Evolutionary conservation across 1,284 basidiomycete genomes (phyloP), one percentile per base, ranked within the genome.

Genomic region (Puccinia hordei): DNA sequence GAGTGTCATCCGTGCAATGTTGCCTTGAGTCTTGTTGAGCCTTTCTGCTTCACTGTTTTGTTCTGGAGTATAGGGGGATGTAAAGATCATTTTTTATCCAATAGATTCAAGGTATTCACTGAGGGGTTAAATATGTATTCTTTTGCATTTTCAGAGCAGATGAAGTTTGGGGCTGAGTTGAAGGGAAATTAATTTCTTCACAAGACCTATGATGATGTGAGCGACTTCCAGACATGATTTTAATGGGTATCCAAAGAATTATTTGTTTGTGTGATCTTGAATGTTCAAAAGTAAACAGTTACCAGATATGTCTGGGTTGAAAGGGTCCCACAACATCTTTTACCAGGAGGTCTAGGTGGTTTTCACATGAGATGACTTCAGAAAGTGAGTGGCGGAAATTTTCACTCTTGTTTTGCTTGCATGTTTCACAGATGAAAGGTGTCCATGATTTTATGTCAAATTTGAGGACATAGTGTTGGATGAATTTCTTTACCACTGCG

Each of bases 31-130:
- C 30, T 27, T 44, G 44, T 75, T 61, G 27, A 75, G 30, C 1
- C 57, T 2, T 75, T 75, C 41, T 3, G 57, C 73, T 22, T 55
- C 55, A 12, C 71, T 51, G n/a, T 73, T 73, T 24, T 73, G 27
- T n/a, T 73, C 71, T 2, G 30, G 71, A 15, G 49, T 59, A 33
- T 73, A 73, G n/a, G 71, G 71, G 5, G 41, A 69, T 15, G 65
- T 38, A 68, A 68, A 68, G 4, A 68, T 38, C 22, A 41, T 27
- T 24, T 68, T 38, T n/a, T 2, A 33, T 4, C 35, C 65, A 38
- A 68, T 17, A 19, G 24, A 33, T 8, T n/a, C n/a, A 19, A 68
- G 35, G n/a, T 46, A 35, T 38, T 41, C 13, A 15, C 33, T 38
- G 9, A 68, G 33, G 10, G 24, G 24, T 38, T 68, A 13, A 8